Evolutionary conservation across 2,329 filamentous ascomycete genomes (phyloP).

Genomic region (Alternaria brassicicola): DNA sequence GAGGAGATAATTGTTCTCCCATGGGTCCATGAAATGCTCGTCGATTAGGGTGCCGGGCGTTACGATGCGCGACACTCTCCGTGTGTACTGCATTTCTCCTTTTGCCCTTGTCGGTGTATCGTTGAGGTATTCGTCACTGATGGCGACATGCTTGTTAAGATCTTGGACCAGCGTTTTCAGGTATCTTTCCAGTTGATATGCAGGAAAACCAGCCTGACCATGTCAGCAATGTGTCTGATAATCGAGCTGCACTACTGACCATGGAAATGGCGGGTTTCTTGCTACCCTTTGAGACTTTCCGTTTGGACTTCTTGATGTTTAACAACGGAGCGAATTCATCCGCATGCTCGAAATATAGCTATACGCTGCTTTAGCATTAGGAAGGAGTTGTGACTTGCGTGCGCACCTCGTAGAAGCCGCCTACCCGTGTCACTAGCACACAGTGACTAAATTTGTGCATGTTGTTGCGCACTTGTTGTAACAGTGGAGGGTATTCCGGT

Average conservation of each 20-base stretch:
- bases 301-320: slow-evolving; percentile 83
- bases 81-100: slow-evolving; percentile 82
- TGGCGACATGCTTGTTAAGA: slow-evolving; percentile 85
- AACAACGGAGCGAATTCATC: slow-evolving; percentile 85
- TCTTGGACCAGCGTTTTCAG: slow-evolving; percentile 94
- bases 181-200: slow-evolving; percentile 89
- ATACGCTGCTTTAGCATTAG: slow-evolving; percentile 13
- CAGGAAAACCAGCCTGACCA: slow-evolving; percentile 82
- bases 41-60: slow-evolving; percentile 96
- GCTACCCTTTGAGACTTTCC: slow-evolving; percentile 66
- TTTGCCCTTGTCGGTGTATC: slow-evolving; percentile 71
- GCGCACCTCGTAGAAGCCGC: slow-evolving; percentile 85
- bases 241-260: slow-evolving; percentile 58
- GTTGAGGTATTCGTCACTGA: slow-evolving; percentile 90
- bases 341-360: slow-evolving; percentile 93
- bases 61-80: slow-evolving; percentile 83
- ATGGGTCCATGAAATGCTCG: slow-evolving; percentile 95
- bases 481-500: slow-evolving; percentile 79
- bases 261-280: slow-evolving; percentile 73
- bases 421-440: slow-evolving; percentile 88
- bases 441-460: slow-evolving; percentile 92
- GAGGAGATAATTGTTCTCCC: slow-evolving; percentile 90
- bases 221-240: slow-evolving; percentile 13
- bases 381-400: background rate
- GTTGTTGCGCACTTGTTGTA: slow-evolving; percentile 85